phyloP scores from a whole-genome alignment of 192 early-diverging fungal genomes.

The Backusella parvicylindrica region DNA sequence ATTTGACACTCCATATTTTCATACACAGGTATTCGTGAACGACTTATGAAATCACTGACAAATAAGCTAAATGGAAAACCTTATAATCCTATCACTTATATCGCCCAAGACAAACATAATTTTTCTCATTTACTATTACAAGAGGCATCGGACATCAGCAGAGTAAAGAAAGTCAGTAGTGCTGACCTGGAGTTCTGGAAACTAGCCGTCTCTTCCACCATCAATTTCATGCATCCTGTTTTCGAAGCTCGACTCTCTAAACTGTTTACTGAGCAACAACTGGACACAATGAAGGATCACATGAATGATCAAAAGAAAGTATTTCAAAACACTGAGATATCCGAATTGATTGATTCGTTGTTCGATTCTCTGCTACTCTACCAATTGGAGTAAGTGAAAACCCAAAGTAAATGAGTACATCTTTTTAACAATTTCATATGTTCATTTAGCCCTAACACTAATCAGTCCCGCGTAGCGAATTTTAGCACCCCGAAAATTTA shows the following conservation, averaged over 20 bases:
- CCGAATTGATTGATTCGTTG: constrained; percentile 4
- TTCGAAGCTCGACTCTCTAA: not conserved
- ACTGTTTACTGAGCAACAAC: constrained; percentile 8
- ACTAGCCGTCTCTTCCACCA: not conserved
- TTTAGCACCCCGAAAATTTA: no score
- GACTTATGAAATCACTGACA: no score
- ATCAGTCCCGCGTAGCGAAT: no score
- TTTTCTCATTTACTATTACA: constrained; percentile 9
- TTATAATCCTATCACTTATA: constrained; percentile 9
- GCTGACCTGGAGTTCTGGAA: not conserved
- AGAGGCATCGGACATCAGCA: constrained; percentile 10
- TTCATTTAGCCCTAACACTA: constrained; percentile 10
- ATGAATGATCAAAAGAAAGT: constrained; percentile 6
- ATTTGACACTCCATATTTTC: no score
- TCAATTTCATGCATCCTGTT: constrained; percentile 6
- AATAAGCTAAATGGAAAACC: constrained; percentile 7
- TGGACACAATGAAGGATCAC: not conserved
- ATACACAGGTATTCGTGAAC: no score
- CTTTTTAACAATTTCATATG: constrained; percentile 10
- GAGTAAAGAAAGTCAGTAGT: constrained; percentile 5
- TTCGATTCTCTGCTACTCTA: constrained; percentile 7
- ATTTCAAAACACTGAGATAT: constrained; percentile 5
- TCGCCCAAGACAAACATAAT: not conserved
- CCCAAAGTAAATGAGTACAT: constrained; percentile 10
- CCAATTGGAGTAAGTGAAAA: constrained; percentile 12